A percentile compares a stretch with the other conserved stretches of the same genome.
phyloP scores from a whole-genome alignment of 2,329 filamentous ascomycete species.

The Pseudogymnoascus sp. region DNA sequence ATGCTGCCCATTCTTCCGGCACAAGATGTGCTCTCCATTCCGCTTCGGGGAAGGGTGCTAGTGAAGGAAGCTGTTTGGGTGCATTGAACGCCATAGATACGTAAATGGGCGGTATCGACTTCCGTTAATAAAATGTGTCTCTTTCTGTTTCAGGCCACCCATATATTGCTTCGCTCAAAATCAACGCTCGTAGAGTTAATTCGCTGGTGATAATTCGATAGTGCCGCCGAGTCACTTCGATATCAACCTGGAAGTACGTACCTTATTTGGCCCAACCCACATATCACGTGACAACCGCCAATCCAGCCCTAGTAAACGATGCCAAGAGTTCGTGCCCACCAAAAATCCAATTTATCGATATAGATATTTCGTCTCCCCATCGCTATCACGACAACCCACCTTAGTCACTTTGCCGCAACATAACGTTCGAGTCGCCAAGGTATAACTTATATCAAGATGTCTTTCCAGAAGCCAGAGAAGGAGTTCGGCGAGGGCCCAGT shows the following conservation, averaged over 20 bases:
- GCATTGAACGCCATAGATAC: slow-evolving; percentile 31
- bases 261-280: neutral
- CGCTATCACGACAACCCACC: slow-evolving; percentile 31
- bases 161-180: slow-evolving; percentile 2
- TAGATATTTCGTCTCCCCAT: neutral
- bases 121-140: neutral
- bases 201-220: neutral
- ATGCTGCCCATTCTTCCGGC: slow-evolving; percentile 67
- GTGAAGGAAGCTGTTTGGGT: slow-evolving; percentile 49
- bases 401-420: slow-evolving; percentile 79
- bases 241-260: slow-evolving; percentile 3
- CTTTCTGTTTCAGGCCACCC: neutral
- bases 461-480: slow-evolving; percentile 94
- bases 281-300: neutral
- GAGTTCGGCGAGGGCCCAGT: slow-evolving; percentile 80
- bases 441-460: slow-evolving; percentile 55
- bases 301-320: slow-evolving; percentile 4
- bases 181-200: neutral
- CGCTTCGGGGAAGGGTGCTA: slow-evolving; percentile 70
- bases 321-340: slow-evolving; percentile 11
- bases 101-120: neutral
- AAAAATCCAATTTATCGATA: slow-evolving; percentile 1
- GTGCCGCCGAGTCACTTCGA: neutral
- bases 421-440: slow-evolving; percentile 77
- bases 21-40: slow-evolving; percentile 60